Conservation (phyloP, 352 stramenopile species). For the Phytophthora foliorum region DNA sequence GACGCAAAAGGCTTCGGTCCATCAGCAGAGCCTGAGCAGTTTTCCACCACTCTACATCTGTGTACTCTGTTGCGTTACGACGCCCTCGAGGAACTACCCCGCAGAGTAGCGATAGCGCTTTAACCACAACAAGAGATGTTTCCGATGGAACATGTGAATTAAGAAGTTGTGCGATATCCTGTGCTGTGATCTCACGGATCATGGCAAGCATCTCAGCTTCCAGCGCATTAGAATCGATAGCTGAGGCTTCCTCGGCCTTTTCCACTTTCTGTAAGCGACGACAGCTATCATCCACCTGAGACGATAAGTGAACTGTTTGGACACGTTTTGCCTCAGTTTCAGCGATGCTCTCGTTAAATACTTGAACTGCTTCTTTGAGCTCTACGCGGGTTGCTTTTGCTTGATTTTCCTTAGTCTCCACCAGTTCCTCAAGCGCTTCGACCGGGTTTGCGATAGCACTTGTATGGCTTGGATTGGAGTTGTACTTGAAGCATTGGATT, state of each 20-base stretch:
- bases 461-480: conserved; percentile 24
- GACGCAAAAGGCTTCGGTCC: conserved; percentile 73
- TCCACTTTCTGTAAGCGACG: conserved; percentile 65
- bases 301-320: conserved; percentile 46
- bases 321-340: conserved; percentile 77
- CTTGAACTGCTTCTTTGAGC: conserved; percentile 53
- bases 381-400: conserved; percentile 29
- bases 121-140: conserved; percentile 69
- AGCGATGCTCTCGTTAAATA: conserved; percentile 79
- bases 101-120: conserved; percentile 79
- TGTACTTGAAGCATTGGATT: conserved; percentile 53
- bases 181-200: conserved; percentile 76
- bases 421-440: conserved; percentile 30
- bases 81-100: conserved; percentile 64
- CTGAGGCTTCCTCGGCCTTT: conserved; percentile 52
- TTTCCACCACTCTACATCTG: conserved; percentile 84
- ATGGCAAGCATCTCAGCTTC: conserved; percentile 69
- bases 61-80: conserved; percentile 72
- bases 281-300: conserved; percentile 66
- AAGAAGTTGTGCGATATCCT: conserved; percentile 75
- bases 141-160: conserved; percentile 65
- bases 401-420: conserved; percentile 31
- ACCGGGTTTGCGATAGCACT: conserved; percentile 16
- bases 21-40: conserved; percentile 82
- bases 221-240: conserved; percentile 60